Evolutionary conservation across 192 early-diverging fungal species (phyloP).

Genomic region (Coemansia sp.): DNA sequence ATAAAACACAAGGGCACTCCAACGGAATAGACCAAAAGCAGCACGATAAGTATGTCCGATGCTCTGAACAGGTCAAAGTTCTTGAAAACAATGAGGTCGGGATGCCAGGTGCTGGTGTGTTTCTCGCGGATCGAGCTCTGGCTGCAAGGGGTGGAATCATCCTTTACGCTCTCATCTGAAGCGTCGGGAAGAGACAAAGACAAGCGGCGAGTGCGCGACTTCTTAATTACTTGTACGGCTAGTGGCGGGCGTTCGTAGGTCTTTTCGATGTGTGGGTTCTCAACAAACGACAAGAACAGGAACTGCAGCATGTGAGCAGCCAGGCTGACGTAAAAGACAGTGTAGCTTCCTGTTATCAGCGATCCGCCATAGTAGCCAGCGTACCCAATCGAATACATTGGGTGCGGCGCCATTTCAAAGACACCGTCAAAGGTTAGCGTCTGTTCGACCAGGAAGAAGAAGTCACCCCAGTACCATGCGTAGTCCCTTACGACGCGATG

Average conservation of each 20-base stretch:
- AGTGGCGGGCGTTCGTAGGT: constrained; percentile 59
- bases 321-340: constrained; percentile 85
- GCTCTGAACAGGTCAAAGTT: constrained; percentile 89
- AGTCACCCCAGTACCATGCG: constrained; percentile 99
- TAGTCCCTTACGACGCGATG: constrained; percentile 95
- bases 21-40: constrained; percentile 74
- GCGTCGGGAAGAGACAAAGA: constrained; percentile 19
- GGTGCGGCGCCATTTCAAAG: constrained; percentile 96
- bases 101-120: constrained; percentile 58
- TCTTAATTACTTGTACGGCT: constrained; percentile 49
- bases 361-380: constrained; percentile 94
- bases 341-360: constrained; percentile 87
- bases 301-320: constrained; percentile 88
- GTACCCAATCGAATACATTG: constrained; percentile 99
- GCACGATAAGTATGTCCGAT: constrained; percentile 75
- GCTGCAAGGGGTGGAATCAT: constrained; percentile 8
- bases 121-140: constrained; percentile 44
- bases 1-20: constrained; percentile 59
- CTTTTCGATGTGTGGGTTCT: constrained; percentile 85
- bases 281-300: constrained; percentile 84
- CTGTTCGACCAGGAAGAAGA: constrained; percentile 92
- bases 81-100: constrained; percentile 86
- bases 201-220: constrained; percentile 38
- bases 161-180: constrained; percentile 13
- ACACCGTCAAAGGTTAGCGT: constrained; percentile 91